Evolutionary conservation across 192 early-diverging fungal genomes (phyloP).

Genomic region (Coemansia sp.): DNA sequence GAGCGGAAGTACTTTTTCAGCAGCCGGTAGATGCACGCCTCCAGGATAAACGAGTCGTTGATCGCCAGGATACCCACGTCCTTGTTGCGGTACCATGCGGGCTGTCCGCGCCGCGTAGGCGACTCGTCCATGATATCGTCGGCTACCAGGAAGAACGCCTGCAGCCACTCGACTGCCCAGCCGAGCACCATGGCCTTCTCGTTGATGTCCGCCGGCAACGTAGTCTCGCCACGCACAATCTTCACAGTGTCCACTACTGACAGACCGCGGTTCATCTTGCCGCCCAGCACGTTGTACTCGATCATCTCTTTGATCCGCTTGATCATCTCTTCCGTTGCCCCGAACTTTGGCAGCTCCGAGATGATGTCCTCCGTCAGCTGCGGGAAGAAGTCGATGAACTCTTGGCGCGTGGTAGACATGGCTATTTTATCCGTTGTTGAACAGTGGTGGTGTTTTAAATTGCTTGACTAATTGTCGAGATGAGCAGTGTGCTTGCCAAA

Average conservation of each 20-base stretch:
- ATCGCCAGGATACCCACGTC: slow-evolving; percentile 88
- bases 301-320: slow-evolving; percentile 66
- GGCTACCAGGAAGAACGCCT: slow-evolving; percentile 97
- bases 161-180: slow-evolving; percentile 96
- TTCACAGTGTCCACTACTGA: slow-evolving; percentile 88
- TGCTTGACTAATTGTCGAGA: no score
- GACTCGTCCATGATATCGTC: slow-evolving; percentile 99
- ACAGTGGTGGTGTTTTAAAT: neutral
- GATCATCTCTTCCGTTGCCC: slow-evolving; percentile 65
- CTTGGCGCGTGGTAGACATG: slow-evolving; percentile 47
- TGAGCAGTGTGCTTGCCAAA: slow-evolving; percentile 5
- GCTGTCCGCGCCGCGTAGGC: slow-evolving; percentile 93
- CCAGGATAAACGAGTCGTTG: slow-evolving; percentile 95
- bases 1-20: slow-evolving; percentile 92
- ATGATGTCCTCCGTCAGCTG: slow-evolving; percentile 72
- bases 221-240: slow-evolving; percentile 68
- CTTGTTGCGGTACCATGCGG: slow-evolving; percentile 91
- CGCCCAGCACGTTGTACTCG: slow-evolving; percentile 63
- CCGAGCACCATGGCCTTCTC: slow-evolving; percentile 87
- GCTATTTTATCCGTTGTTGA: neutral
- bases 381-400: slow-evolving; percentile 76
- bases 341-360: slow-evolving; percentile 64
- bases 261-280: slow-evolving; percentile 98
- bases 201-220: slow-evolving; percentile 74
- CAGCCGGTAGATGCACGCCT: slow-evolving; percentile 88